These are phyloP conservation scores for Boletus rufocinnamomeus DNA, from an alignment of 768 basidiomycete species.

Conservation along the genomic window DNA sequence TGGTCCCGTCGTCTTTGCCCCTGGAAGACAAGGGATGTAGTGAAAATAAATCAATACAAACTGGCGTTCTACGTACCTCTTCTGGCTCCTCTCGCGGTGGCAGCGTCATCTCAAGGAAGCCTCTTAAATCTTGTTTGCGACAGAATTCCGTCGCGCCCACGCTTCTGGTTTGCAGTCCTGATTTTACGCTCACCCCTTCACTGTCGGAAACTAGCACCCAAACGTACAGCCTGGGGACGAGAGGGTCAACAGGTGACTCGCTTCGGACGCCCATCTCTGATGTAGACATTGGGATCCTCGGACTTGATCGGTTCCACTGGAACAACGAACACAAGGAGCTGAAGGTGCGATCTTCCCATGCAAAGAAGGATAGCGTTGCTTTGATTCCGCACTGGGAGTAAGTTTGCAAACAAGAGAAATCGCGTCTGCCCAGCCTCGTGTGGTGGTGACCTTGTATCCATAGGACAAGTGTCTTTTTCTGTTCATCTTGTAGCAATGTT, in stretches of 20 bases:
- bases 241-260: slow-evolving; percentile 10
- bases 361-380: slow-evolving; percentile 24
- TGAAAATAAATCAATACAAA: not conserved
- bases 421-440: no score
- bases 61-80: not conserved
- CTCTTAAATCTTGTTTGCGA: slow-evolving; percentile 19
- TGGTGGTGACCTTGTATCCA: no score
- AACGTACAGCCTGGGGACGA: not conserved
- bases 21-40: not conserved
- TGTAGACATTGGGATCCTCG: slow-evolving; percentile 25
- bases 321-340: slow-evolving; percentile 18
- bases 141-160: not conserved
- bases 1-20: not conserved
- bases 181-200: not conserved
- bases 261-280: slow-evolving; percentile 23
- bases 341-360: slow-evolving; percentile 13
- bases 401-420: no score
- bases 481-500: no score
- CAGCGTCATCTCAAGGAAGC: slow-evolving; percentile 1
- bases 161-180: not conserved
- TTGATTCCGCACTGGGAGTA: slow-evolving; percentile 13
- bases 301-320: slow-evolving; percentile 30
- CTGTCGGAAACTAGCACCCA: not conserved
- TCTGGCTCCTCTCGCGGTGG: not conserved
- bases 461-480: no score